These are phyloP conservation scores for Agaricus bisporus DNA, from an alignment of 768 basidiomycete genomes.

Conservation along the genomic window DNA sequence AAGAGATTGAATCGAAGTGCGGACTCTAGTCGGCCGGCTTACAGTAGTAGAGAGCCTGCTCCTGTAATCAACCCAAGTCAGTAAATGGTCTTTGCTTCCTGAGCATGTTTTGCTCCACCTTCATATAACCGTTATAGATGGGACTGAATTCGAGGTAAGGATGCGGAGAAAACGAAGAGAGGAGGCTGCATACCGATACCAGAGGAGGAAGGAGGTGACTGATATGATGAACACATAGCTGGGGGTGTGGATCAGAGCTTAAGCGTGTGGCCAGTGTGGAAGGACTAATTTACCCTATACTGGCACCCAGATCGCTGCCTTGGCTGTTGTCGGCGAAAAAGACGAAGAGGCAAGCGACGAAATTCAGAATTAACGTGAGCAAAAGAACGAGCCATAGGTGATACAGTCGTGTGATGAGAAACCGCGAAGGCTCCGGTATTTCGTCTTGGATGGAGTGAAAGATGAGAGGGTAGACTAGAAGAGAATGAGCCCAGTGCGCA, in stretches of 20 bases:
- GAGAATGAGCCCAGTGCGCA: slow-evolving; percentile 11
- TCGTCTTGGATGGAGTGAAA: slow-evolving; percentile 91
- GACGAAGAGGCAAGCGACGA: slow-evolving; percentile 85
- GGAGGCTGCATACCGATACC: slow-evolving; percentile 72
- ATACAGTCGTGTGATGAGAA: slow-evolving; percentile 81
- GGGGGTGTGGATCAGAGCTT: slow-evolving; percentile 18
- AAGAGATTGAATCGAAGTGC: slow-evolving; percentile 21
- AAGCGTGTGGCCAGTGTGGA: slow-evolving; percentile 14
- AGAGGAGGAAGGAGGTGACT: slow-evolving; percentile 78
- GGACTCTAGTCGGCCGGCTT: slow-evolving; percentile 27
- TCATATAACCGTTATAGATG: slow-evolving; percentile 97
- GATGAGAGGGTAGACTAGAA: slow-evolving; percentile 84
- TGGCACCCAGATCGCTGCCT: slow-evolving; percentile 74
- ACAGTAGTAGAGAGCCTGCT: slow-evolving; percentile 94
- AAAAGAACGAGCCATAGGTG: slow-evolving; percentile 91
- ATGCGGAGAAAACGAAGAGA: slow-evolving; percentile 9
- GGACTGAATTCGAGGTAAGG: slow-evolving; percentile 46
- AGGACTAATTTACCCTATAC: slow-evolving; percentile 60
- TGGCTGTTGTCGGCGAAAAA: slow-evolving; percentile 71
- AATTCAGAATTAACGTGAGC: slow-evolving; percentile 78
- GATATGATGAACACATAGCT: slow-evolving; percentile 81
- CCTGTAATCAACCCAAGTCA: slow-evolving; percentile 39
- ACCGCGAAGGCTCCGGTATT: slow-evolving; percentile 76
- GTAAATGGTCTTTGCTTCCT: slow-evolving; percentile 12
- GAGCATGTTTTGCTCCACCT: slow-evolving; percentile 43